These are phyloP conservation scores for Eucalyptus guilfoylei DNA, from an alignment of 345 rosid species.

Conservation along the genomic window DNA sequence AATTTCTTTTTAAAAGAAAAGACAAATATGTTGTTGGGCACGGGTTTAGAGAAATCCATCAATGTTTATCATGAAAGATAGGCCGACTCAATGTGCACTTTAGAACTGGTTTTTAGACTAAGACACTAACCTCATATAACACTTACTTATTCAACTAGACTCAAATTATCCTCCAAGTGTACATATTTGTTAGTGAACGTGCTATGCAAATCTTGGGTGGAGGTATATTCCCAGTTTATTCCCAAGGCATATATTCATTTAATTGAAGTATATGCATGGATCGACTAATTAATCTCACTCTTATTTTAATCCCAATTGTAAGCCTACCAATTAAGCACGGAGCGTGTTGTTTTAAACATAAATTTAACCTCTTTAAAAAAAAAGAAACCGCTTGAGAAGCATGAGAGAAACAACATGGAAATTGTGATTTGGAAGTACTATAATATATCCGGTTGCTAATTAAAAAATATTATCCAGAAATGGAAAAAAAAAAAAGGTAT, in stretches of 20 bases:
- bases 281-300: not conserved
- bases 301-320: not conserved
- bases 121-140: no score
- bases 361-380: not conserved
- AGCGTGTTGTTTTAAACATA: not conserved
- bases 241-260: not conserved
- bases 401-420: not conserved
- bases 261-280: not conserved
- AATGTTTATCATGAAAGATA: not conserved
- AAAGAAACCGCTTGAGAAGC: not conserved
- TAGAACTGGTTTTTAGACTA: no score
- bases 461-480: not conserved
- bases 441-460: not conserved
- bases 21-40: not conserved
- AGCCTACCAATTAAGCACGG: not conserved
- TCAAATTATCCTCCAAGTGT: not conserved
- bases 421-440: not conserved
- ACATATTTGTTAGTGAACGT: not conserved
- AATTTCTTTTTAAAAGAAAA: not conserved
- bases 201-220: not conserved
- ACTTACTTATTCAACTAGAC: not conserved
- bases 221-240: not conserved
- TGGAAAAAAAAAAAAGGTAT: not conserved
- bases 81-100: not conserved
- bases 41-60: not conserved